phyloP scores from a whole-genome alignment of 257 asterid species.

The Nicotiana tomentosiformis region DNA sequence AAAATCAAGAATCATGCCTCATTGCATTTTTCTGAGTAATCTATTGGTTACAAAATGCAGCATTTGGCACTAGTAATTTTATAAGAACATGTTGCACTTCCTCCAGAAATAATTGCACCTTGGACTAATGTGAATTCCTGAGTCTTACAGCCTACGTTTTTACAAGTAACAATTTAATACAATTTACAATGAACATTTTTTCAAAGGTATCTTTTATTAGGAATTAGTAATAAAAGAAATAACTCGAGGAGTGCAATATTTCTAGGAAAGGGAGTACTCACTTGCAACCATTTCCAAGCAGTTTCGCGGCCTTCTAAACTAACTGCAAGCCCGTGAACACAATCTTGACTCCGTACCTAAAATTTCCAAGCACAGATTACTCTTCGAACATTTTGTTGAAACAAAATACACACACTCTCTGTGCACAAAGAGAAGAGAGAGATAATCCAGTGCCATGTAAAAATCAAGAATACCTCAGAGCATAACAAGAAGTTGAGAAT shows the following conservation, averaged over 20 bases:
- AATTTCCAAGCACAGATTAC: constrained; percentile 5
- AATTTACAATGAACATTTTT: neutral
- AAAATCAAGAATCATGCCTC: neutral
- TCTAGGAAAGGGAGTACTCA: constrained; percentile 28
- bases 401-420: neutral
- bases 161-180: neutral
- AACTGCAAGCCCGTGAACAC: constrained; percentile 62
- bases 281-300: constrained; percentile 88
- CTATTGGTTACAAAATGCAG: neutral
- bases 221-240: neutral
- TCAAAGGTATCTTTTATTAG: neutral
- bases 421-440: neutral
- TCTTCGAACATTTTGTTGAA: neutral
- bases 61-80: neutral
- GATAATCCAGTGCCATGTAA: neutral
- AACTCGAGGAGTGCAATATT: neutral
- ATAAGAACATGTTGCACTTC: neutral
- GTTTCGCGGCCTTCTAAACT: constrained; percentile 70
- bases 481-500: constrained; percentile 68
- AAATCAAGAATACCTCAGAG: constrained; percentile 49
- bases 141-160: neutral
- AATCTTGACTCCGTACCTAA: constrained; percentile 96
- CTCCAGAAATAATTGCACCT: neutral
- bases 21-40: neutral
- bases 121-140: neutral